Base-by-base conservation (phyloP, 257 asterid genomes). In the Primulina tabacum region DNA sequence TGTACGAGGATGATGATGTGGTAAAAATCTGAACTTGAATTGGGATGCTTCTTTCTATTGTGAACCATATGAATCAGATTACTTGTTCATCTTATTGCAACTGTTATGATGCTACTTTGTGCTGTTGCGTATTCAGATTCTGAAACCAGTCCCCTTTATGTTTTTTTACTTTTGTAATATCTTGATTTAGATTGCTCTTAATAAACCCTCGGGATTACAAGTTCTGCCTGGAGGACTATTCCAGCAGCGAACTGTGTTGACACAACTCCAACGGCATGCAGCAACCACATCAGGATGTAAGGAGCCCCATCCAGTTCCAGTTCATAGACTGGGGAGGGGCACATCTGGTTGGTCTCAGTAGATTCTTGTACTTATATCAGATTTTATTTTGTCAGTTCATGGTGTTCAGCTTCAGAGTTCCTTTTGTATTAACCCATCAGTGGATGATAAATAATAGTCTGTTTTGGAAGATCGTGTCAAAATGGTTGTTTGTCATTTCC, bases 311-410 rank as follows among this genome's bases (percentile, higher is more conserved):
- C 91, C 95, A 62, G 96, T 82, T 75, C 99, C 99, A 64, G 99
- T 90, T 79, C 99, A 93, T 78, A 95, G 97, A 53, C 95, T 93
- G 71, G 99, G 99, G 73, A 87, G 99, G 80, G 97, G 97, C 63
- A 93, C 99, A 67, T 93, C 99, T 52, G 98, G 97, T 90, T 74
- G 78, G 87, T 71, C 67, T 38, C 33, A 35, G n/a, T 61, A 69
- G 53, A 72, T 50, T 73, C n/a, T 65, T 56, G 59, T 65, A 37
- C 14, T 61, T 64, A 35, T 65, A 40, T 55, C 76, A 72, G 21
- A 59, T 62, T 75, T 43, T 72, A 28, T 8, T 69, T 70, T 24
- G 47, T 52, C 16, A 26, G 12, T 34, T 33, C 70, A 14, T 52
- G 52, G 30, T 43, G 60, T 40, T 76, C 34, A 64, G 26, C 26